Conservation (phyloP, 192 early-diverging fungal genomes). For the Phlyctochytrium bullatum region DNA sequence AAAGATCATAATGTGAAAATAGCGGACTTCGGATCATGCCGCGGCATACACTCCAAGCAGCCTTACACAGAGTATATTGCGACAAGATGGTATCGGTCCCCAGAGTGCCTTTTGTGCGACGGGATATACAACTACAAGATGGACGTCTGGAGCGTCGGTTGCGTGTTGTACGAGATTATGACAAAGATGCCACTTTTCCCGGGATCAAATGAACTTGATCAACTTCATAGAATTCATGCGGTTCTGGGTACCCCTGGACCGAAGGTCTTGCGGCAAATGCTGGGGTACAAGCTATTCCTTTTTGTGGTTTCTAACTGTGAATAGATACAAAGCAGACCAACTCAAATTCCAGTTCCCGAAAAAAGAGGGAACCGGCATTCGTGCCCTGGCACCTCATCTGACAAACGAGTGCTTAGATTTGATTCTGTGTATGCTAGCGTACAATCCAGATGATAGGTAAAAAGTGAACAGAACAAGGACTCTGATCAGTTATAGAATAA, state of each 20-base stretch:
- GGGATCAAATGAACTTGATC: constrained; percentile 60
- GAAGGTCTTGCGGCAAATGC: constrained; percentile 51
- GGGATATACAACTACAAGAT: constrained; percentile 59
- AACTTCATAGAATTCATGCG: constrained; percentile 58
- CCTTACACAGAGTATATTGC: constrained; percentile 71
- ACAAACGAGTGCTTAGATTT: constrained; percentile 46
- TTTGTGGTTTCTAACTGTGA: not conserved
- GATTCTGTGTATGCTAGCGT: constrained; percentile 42
- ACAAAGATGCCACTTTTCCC: constrained; percentile 56
- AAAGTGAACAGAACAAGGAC: too few species aligned
- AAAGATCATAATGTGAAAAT: constrained; percentile 54
- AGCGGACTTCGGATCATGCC: constrained; percentile 64
- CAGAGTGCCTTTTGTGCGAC: constrained; percentile 60
- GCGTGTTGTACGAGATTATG: constrained; percentile 60
- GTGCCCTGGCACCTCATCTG: constrained; percentile 42
- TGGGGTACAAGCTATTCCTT: constrained; percentile 36
- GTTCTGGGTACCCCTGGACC: constrained; percentile 56
- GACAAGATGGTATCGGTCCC: constrained; percentile 64
- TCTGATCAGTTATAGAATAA: constrained; percentile 45
- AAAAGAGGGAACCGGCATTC: constrained; percentile 51
- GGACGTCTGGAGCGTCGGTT: constrained; percentile 65
- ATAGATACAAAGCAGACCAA: constrained; percentile 32
- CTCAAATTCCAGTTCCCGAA: constrained; percentile 53
- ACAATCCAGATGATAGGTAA: constrained; percentile 54
- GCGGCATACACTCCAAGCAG: constrained; percentile 61